Conservation (phyloP, 148 eudicot genomes). For the Salicornia ramosissima region DNA sequence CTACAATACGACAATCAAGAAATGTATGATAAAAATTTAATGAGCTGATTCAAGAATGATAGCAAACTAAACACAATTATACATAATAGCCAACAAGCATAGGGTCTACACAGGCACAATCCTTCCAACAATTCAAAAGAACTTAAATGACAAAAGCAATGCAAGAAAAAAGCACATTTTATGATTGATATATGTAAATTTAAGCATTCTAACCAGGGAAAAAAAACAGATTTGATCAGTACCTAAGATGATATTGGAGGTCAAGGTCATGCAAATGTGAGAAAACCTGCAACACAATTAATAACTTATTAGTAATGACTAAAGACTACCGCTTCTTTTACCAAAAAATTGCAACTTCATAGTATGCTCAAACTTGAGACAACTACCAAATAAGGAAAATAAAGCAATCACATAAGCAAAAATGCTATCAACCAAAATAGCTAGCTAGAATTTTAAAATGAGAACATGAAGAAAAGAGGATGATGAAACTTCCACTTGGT, state of each 20-base stretch:
- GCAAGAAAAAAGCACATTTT: too few relatives aligned
- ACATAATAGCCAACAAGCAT: background rate
- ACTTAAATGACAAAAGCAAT: too few relatives aligned
- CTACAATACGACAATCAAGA: conserved; percentile 33
- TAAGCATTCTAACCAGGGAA: conserved; percentile 1
- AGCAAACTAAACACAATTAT: background rate
- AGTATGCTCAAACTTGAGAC: too few relatives aligned
- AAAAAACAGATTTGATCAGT: conserved; percentile 5
- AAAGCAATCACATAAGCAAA: too few relatives aligned
- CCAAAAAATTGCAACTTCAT: background rate
- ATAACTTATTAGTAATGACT: background rate
- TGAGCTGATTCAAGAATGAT: background rate
- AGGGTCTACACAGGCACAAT: background rate
- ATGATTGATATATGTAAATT: too few relatives aligned
- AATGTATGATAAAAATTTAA: conserved; percentile 21
- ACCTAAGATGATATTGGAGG: conserved; percentile 91
- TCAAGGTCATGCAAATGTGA: conserved; percentile 92
- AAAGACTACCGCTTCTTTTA: background rate
- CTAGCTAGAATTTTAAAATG: too few relatives aligned
- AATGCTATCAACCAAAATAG: too few relatives aligned
- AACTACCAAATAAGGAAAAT: too few relatives aligned
- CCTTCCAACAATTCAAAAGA: too few relatives aligned
- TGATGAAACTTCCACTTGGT: too few relatives aligned
- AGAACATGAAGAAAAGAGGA: too few relatives aligned
- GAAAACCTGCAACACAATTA: conserved; percentile 57